A percentile compares a stretch with the other conserved stretches of the same genome.
Evolutionary conservation across 1,284 basidiomycete genomes (phyloP).

Genomic region (Ceratobasidium sp.): DNA sequence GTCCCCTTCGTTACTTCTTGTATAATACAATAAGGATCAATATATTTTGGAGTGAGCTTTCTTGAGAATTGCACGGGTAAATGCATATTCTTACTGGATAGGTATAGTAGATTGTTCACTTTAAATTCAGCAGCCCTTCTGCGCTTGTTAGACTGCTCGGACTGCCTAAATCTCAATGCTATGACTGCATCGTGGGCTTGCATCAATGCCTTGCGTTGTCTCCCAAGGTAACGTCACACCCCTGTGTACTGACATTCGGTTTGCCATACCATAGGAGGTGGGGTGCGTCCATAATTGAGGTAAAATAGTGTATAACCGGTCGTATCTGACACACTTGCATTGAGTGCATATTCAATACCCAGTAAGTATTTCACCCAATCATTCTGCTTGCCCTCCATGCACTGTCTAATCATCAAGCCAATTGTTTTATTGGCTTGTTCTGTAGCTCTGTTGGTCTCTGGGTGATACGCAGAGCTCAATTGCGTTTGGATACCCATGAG

Average conservation of each 20-base stretch:
- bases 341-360: slow-evolving; percentile 59
- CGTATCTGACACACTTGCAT: slow-evolving; percentile 52
- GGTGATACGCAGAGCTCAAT: slow-evolving; percentile 54
- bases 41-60: slow-evolving; percentile 56
- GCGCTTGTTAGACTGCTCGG: slow-evolving; percentile 54
- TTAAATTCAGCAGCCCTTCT: slow-evolving; percentile 23
- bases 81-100: slow-evolving; percentile 55
- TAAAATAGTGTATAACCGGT: slow-evolving; percentile 58
- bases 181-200: slow-evolving; percentile 57
- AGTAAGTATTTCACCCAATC: no score
- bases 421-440: slow-evolving; percentile 58
- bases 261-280: slow-evolving; percentile 55
- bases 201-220: slow-evolving; percentile 53
- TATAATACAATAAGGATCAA: slow-evolving; percentile 56
- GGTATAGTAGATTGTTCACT: slow-evolving; percentile 52
- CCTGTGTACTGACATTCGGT: slow-evolving; percentile 52
- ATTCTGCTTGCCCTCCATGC: slow-evolving; percentile 57
- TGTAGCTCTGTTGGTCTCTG: slow-evolving; percentile 51
- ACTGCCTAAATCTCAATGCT: no score
- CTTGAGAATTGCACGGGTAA: slow-evolving; percentile 53
- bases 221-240: slow-evolving; percentile 53
- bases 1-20: slow-evolving; percentile 51
- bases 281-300: slow-evolving; percentile 55
- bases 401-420: slow-evolving; percentile 59
- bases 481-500: slow-evolving; percentile 52